Evolutionary conservation across 345 rosid species (phyloP), one percentile per base, ranked within the genome.

Genomic region (Jatropha curcas): DNA sequence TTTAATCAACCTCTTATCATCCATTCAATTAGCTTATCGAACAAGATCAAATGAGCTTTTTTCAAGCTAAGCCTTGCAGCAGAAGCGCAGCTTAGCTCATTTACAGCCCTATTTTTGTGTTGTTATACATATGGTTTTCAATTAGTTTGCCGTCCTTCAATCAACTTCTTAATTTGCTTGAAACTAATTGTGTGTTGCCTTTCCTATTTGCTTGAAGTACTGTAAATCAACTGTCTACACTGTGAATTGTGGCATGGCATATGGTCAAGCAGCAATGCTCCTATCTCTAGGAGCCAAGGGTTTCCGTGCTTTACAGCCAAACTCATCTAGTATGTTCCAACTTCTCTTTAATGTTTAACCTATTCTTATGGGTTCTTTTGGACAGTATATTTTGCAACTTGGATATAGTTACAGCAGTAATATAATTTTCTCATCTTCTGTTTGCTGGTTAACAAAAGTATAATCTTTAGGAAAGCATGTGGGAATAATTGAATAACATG

Each of bases 191-290:
- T 59, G 20, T 33, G 57, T 31, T n/a, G 25, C 51, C 25, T 33
- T 27, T 71, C 75, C 75, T 62, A 24, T 51, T 71, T 74, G 17
- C 19, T 66, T 70, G 63, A 77, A 95, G 98, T 83, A 74, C 63
- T 88, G 95, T 87, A 86, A 83, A 78, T 75, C 95, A 72, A 83
- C 84, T 24, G 86, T 92, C 45, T 86, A 88, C 77, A 90, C 97
- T 12, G 84, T 94, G 80, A 94, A 92, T 58, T 83, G 88, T 68
- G 93, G 95, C 74, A 85, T 86, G 95, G 99, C 98, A 60, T 88
- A 70, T 82, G 98, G 98, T 82, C 97, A 90, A 85, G 97, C 97
- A 66, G 98, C 95, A 68, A 90, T 92, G 98, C 91, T 92, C 84
- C 84, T 94, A 27, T 82, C 98, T 31, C 84, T 85, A 43, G 99